Percentiles rank a stretch among this genome's conserved stretches.
These are phyloP conservation scores for Pelagomonas calceolata DNA, from an alignment of 108 stramenopile species.

Conservation along the genomic window DNA sequence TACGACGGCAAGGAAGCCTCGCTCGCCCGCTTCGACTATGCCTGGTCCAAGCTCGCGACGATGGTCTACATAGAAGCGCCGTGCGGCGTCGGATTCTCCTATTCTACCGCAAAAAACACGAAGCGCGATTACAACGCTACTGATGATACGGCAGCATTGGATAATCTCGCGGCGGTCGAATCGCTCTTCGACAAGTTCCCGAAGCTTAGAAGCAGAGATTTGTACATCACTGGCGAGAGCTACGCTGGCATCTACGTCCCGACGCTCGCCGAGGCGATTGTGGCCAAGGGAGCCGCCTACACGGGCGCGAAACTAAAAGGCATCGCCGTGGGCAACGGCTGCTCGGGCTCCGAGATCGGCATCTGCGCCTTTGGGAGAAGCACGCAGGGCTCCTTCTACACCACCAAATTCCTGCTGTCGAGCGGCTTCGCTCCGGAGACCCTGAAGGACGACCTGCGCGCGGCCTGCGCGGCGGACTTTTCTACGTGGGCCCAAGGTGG, in stretches of 20 bases:
- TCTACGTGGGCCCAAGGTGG: too few species aligned
- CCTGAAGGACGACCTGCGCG: too few species aligned
- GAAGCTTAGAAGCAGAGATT: slow-evolving; percentile 46
- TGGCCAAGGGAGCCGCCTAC: not conserved
- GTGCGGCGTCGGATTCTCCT: slow-evolving; percentile 71
- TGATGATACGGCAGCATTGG: too few species aligned
- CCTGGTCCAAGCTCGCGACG: slow-evolving; percentile 59
- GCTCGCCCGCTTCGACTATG: slow-evolving; percentile 14
- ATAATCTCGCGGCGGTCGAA: too few species aligned
- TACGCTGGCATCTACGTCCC: slow-evolving; percentile 77
- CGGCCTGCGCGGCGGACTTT: too few species aligned
- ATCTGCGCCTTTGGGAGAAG: slow-evolving; percentile 21
- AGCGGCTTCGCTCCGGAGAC: too few species aligned
- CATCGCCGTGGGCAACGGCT: slow-evolving; percentile 36
- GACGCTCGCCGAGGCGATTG: slow-evolving; percentile 57
- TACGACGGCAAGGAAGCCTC: not conserved
- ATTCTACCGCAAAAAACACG: slow-evolving; percentile 46
- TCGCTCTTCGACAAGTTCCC: slow-evolving; percentile 63
- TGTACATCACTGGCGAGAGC: slow-evolving; percentile 71
- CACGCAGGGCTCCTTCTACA: too few species aligned
- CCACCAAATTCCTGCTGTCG: too few species aligned
- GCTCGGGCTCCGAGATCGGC: slow-evolving; percentile 36
- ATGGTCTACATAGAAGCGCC: slow-evolving; percentile 62
- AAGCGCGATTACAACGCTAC: too few species aligned
- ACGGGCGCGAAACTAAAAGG: slow-evolving; percentile 6